A percentile compares a stretch with the other conserved stretches of the same genome.
phyloP scores from a whole-genome alignment of 2,329 filamentous ascomycete species.

The Colletotrichum agaves region DNA sequence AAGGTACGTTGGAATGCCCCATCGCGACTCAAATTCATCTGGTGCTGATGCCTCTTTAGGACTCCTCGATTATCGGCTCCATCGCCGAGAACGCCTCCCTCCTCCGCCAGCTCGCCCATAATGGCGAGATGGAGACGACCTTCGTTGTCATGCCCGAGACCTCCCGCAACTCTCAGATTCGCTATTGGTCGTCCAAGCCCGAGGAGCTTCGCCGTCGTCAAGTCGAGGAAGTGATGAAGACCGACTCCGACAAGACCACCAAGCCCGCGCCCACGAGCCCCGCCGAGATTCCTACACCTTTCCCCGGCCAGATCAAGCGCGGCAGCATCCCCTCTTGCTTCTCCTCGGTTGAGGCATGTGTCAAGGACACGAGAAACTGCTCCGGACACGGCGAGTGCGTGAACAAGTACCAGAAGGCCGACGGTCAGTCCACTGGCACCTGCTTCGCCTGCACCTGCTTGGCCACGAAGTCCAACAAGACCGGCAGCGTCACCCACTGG shows the following conservation, averaged over 20 bases:
- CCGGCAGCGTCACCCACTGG: conserved; percentile 77
- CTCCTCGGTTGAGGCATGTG: conserved; percentile 74
- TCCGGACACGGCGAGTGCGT: conserved; percentile 83
- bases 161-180: conserved; percentile 49
- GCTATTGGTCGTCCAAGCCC: conserved; percentile 53
- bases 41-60: conserved; percentile 18
- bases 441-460: conserved; percentile 87
- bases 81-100: conserved; percentile 57
- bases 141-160: conserved; percentile 64
- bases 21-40: neutral
- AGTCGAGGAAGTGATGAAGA: conserved; percentile 57
- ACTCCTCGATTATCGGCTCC: conserved; percentile 52
- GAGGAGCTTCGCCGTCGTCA: conserved; percentile 60
- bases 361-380: conserved; percentile 78
- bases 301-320: conserved; percentile 49
- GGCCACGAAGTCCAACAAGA: conserved; percentile 64
- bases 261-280: conserved; percentile 38
- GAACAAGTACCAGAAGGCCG: conserved; percentile 67
- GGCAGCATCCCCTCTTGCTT: conserved; percentile 78
- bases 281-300: conserved; percentile 42
- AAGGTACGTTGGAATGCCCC: conserved; percentile 49
- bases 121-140: conserved; percentile 65
- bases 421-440: conserved; percentile 52
- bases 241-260: conserved; percentile 41
- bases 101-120: conserved; percentile 57